Percentiles rank a stretch among this genome's conserved stretches.
Evolutionary conservation across 2,329 filamentous ascomycete genomes (phyloP).

Genomic region (Chaetothyriales sp.): DNA sequence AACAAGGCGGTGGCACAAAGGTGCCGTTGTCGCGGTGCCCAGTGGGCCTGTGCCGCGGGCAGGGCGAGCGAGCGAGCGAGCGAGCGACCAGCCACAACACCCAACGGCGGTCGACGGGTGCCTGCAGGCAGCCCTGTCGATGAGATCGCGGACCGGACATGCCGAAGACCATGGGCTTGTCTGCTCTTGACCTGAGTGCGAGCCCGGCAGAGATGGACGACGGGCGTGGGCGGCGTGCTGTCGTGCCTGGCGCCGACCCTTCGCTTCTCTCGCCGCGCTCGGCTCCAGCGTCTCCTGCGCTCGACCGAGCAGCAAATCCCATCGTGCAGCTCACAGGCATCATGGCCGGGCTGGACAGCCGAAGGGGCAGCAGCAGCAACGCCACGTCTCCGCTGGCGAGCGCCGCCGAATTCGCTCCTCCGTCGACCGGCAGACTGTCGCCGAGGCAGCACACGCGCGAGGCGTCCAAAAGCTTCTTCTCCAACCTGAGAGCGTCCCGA

Average conservation of each 20-base stretch:
- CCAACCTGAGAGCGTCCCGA: constrained; percentile 34
- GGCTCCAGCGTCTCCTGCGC: constrained; percentile 12
- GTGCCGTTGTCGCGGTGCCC: constrained; percentile 9
- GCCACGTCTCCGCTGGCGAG: constrained; percentile 29
- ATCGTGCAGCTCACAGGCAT: background rate
- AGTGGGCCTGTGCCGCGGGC: constrained; percentile 3
- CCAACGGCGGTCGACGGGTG: constrained; percentile 6
- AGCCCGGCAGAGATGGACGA: background rate
- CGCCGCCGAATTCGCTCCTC: constrained; percentile 32
- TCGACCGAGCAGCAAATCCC: background rate
- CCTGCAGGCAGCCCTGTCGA: constrained; percentile 14
- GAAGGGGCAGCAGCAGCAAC: constrained; percentile 13
- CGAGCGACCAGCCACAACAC: constrained; percentile 2
- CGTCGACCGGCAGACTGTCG: constrained; percentile 23
- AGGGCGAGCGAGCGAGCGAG: constrained; percentile 1
- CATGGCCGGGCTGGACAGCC: background rate
- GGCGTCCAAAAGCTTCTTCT: constrained; percentile 33
- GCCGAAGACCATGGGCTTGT: constrained; percentile 16
- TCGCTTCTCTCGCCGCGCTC: constrained; percentile 8
- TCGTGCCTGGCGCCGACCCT: background rate
- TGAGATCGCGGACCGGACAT: constrained; percentile 15
- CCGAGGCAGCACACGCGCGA: constrained; percentile 30
- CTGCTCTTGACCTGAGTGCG: constrained; percentile 14
- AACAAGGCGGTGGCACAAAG: constrained; percentile 6
- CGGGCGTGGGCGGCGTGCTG: background rate